phyloP scores from a whole-genome alignment of 371 early-diverging fungal genomes.

The Saksenaea oblongispora region DNA sequence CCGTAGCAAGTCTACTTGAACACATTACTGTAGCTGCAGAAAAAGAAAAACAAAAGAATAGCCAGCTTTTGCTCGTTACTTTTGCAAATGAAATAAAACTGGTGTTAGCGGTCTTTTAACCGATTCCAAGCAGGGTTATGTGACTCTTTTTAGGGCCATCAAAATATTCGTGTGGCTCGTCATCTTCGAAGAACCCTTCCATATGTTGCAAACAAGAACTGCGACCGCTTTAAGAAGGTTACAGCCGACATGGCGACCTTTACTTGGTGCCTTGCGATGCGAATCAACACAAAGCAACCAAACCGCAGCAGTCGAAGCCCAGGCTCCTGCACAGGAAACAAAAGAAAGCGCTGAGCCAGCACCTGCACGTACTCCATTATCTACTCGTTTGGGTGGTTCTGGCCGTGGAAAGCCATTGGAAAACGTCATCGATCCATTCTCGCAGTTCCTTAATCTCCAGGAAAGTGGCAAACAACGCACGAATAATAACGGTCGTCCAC shows the following conservation, averaged over 20 bases:
- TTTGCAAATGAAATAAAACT: too few species aligned
- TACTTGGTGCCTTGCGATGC: not conserved
- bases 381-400: constrained; percentile 40
- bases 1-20: not conserved
- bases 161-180: not conserved
- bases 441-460: constrained; percentile 29
- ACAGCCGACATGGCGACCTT: not conserved
- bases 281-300: not conserved
- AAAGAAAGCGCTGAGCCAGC: not conserved
- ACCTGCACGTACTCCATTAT: constrained; percentile 9
- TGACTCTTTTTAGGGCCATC: not conserved
- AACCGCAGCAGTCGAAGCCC: constrained; percentile 2
- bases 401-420: constrained; percentile 40
- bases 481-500: not conserved
- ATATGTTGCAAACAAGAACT: not conserved
- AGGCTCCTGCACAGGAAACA: not conserved
- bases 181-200: not conserved
- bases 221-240: not conserved
- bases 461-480: constrained; percentile 5
- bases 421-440: constrained; percentile 34
- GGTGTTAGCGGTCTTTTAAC: too few species aligned
- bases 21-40: not conserved
- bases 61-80: too few species aligned
- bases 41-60: not conserved
- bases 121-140: not conserved